Percentiles rank a stretch among this genome's conserved stretches.
Conservation (phyloP, 2,329 filamentous ascomycete species). For the Akanthomyces dipterigenus region DNA sequence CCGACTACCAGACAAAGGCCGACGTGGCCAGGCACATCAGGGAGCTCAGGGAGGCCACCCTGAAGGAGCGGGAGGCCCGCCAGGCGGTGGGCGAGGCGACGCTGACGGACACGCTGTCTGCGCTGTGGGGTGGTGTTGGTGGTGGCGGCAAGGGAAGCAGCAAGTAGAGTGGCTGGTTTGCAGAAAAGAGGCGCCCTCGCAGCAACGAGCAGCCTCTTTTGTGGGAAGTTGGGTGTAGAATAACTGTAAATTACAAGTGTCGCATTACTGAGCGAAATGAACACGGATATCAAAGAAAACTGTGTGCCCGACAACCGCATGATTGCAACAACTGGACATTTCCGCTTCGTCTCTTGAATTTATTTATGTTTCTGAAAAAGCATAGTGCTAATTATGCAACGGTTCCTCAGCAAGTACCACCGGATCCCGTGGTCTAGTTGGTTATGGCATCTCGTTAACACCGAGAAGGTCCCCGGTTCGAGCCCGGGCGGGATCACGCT, state of each 20-base stretch:
- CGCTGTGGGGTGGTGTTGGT: constrained; percentile 22
- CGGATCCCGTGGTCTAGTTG: constrained; percentile 33
- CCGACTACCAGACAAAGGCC: constrained; percentile 54
- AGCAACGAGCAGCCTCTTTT: neutral
- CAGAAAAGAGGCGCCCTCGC: neutral
- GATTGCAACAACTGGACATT: no score
- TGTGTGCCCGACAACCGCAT: neutral
- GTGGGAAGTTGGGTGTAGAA: neutral
- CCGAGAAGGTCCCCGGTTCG: constrained; percentile 34
- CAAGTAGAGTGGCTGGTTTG: constrained; percentile 3
- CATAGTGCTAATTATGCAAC: neutral
- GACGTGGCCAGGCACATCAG: constrained; percentile 52
- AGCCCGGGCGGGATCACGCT: constrained; percentile 31
- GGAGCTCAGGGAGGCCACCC: constrained; percentile 48
- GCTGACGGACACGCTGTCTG: constrained; percentile 23
- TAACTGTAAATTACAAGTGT: constrained; percentile 4
- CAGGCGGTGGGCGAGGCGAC: constrained; percentile 26
- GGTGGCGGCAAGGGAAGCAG: constrained; percentile 22
- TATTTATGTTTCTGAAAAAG: no score
- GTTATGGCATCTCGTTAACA: constrained; percentile 35
- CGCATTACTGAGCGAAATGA: neutral
- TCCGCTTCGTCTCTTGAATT: neutral
- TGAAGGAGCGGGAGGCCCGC: constrained; percentile 46
- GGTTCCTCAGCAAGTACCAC: neutral
- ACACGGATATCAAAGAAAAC: neutral